Conservation (phyloP, 1,139 yeast species). For the Debaryomycetaceae sp. region DNA sequence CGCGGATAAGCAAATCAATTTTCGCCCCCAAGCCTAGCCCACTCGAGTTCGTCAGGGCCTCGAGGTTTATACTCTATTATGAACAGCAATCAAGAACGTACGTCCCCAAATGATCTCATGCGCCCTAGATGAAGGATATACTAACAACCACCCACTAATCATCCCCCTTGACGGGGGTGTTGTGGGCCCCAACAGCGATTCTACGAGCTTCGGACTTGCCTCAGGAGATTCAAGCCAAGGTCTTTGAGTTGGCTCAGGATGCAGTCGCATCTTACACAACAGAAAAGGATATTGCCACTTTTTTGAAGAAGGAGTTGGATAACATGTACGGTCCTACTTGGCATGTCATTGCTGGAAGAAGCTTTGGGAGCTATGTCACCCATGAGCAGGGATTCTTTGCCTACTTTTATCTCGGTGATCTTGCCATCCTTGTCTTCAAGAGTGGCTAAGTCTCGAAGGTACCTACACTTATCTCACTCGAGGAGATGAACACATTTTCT, state of each 20-base stretch:
- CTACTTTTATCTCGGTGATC: constrained; percentile 72
- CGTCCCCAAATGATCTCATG: too few relatives aligned
- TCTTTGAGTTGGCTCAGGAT: constrained; percentile 47
- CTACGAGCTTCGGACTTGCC: constrained; percentile 40
- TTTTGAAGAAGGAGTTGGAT: constrained; percentile 62
- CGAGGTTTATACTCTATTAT: too few relatives aligned
- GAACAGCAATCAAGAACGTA: too few relatives aligned
- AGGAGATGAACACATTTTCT: background rate
- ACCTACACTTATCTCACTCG: too few relatives aligned
- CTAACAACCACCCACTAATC: too few relatives aligned
- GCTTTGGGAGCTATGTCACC: constrained; percentile 88
- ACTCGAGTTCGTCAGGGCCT: too few relatives aligned
- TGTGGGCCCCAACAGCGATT: constrained; percentile 27
- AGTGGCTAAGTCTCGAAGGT: constrained; percentile 35
- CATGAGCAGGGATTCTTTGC: constrained; percentile 79
- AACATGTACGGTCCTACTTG: constrained; percentile 68
- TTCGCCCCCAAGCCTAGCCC: too few relatives aligned
- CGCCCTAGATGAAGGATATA: too few relatives aligned
- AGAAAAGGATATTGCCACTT: constrained; percentile 73
- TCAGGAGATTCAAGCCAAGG: constrained; percentile 48
- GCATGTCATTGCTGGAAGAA: constrained; percentile 93
- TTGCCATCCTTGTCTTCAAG: constrained; percentile 76
- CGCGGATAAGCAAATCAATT: too few relatives aligned
- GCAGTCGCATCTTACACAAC: constrained; percentile 32
- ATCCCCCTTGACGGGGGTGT: too few relatives aligned